These are phyloP conservation scores for Chloromonas sp. DNA, from an alignment of 163 green algal species.

Conservation along the genomic window DNA sequence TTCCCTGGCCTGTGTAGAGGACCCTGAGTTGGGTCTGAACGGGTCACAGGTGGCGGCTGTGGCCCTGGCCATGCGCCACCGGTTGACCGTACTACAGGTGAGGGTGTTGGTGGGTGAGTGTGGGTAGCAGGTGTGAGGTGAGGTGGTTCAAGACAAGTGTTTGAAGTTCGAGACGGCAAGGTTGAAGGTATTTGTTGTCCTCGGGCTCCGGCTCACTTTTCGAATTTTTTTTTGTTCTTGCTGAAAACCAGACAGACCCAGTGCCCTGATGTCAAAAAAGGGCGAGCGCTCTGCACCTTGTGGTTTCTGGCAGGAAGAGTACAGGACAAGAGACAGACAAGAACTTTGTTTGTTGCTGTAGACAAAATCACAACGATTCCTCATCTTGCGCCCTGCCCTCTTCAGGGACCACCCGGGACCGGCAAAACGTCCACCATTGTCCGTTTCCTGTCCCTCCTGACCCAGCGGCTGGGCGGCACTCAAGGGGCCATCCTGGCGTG, in stretches of 20 bases:
- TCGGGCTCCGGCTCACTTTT: no score
- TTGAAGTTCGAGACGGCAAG: no score
- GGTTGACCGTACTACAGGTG: conserved; percentile 23
- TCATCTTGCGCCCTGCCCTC: background rate
- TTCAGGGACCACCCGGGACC: conserved; percentile 31
- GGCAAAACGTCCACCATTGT: conserved; percentile 45
- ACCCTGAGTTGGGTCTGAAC: conserved; percentile 21
- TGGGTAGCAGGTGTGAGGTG: conserved; percentile 1
- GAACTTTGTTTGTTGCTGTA: no score
- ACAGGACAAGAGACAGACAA: no score
- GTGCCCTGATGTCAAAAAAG: no score
- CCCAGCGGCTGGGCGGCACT: background rate
- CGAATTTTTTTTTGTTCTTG: no score
- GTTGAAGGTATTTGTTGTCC: no score
- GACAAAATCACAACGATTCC: no score
- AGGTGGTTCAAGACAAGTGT: no score
- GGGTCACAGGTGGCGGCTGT: conserved; percentile 20
- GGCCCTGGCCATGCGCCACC: conserved; percentile 19
- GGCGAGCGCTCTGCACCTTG: no score
- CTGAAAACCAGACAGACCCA: no score
- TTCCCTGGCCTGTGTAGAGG: conserved; percentile 7
- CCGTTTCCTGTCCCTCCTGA: conserved; percentile 12
- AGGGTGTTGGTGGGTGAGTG: conserved; percentile 9
- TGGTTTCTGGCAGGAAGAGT: no score
- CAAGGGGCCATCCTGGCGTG: background rate